These are phyloP conservation scores for Ogataea populi-albae DNA, from an alignment of 805 yeast species.

Conservation along the genomic window DNA sequence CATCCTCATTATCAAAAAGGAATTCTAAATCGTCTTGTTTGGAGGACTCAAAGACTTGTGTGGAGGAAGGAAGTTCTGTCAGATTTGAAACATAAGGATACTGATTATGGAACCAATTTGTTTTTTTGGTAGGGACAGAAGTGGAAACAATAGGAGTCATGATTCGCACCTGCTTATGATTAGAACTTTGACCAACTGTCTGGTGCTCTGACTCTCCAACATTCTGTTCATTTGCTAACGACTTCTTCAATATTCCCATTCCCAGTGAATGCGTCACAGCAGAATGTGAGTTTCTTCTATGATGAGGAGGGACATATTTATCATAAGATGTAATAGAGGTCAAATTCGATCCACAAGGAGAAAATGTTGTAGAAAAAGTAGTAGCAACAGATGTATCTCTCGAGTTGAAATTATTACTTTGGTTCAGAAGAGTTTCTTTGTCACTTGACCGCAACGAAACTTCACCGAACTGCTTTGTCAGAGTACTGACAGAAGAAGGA, in stretches of 20 bases:
- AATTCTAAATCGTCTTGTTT: slow-evolving; percentile 14
- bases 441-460: slow-evolving; percentile 6
- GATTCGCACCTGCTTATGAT: slow-evolving; percentile 20
- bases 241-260: slow-evolving; percentile 19
- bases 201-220: slow-evolving; percentile 7
- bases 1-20: slow-evolving; percentile 19
- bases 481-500: slow-evolving; percentile 12
- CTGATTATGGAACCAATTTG: slow-evolving; percentile 31
- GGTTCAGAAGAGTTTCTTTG: slow-evolving; percentile 1
- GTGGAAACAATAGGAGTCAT: slow-evolving; percentile 28
- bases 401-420: slow-evolving; percentile 12
- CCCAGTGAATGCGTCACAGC: slow-evolving; percentile 16
- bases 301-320: slow-evolving; percentile 54
- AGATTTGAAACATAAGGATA: too few relatives aligned
- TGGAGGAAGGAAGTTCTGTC: too few relatives aligned
- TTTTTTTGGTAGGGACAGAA: slow-evolving; percentile 36
- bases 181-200: slow-evolving; percentile 9
- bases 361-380: slow-evolving; percentile 22
- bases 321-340: slow-evolving; percentile 18
- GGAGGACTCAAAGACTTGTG: slow-evolving; percentile 6
- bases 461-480: slow-evolving; percentile 20
- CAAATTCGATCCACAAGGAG: slow-evolving; percentile 26
- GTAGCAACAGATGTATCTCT: slow-evolving; percentile 29
- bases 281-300: slow-evolving; percentile 40
- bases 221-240: slow-evolving; percentile 15